Evolutionary conservation across 2,329 filamentous ascomycete species (phyloP), one percentile per base, ranked within the genome.

Genomic region (Fusarium burgessii): DNA sequence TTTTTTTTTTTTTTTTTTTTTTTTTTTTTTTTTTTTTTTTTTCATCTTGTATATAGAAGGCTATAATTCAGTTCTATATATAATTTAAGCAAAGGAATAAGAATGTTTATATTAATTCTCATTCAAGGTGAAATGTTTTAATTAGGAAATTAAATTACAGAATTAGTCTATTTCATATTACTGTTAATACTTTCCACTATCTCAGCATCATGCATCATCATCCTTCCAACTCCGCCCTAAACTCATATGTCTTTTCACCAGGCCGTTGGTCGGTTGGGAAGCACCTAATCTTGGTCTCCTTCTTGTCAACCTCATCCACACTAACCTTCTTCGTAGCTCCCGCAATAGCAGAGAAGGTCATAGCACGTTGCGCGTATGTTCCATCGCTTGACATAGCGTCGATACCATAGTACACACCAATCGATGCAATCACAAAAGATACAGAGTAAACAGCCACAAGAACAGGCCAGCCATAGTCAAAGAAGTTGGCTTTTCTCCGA

Each of bases 271-370:
- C 59, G 11, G 49, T 63, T 6, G 68, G 68, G 18, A 58, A 69
- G 18, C 64, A 72, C 8, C 69, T 59, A 8, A 72, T 72, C 25
- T 58, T 66, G 0, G 60, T 72, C 5, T 69, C 54, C 9, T 32
- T 62, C 12, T 42, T 59, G 29, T 72, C 65, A 14, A 52, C 32
- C 7, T 72, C 45, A 13, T 67, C 66, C 0, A 72, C 43, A 3
- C 43, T 63, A 3, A 74, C 70, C 17, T 63, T 62, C 13, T 66
- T 75, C 0, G 71, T 74, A 7, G 71, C 71, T 0, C 58, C 59
- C 0, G 70, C 68, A 4, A 74, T 72, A 10, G 71, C 35, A 32
- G 71, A 74, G 6, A 74, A 74, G 0, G 68, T 67, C 41, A 73
- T 74, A 8, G 57, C 71, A 4, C 71, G 69, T 13, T 70, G 64